Base-by-base conservation (phyloP, 129 eudicot genomes). In the Glebionis coronaria region DNA sequence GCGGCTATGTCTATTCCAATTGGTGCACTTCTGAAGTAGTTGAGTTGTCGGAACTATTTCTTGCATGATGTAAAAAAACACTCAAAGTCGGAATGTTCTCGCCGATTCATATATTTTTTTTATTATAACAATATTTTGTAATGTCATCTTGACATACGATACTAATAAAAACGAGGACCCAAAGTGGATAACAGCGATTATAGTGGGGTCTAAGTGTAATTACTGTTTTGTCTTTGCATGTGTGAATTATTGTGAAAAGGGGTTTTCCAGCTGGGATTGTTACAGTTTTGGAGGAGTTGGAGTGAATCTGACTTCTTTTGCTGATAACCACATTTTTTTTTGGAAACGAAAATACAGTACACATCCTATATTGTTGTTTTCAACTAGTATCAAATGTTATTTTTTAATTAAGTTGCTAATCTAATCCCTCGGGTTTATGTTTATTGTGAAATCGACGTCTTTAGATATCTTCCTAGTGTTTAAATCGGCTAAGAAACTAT, bases 261-360 rank as follows among this genome's bases (percentile, higher is more conserved):
- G 68, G 59, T 20, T 69, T 75, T 75, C 79, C 74, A 75, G 79
- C 79, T 75, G 79, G 74, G 25, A 75, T 75, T 75, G 63, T 75
- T 76, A 75, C 74, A 75, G 74, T 75, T 49, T 67, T 75, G 74
- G 44, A 68, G 70, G 75, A 75, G 80, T 68, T 75, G 65, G 70
- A 75, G 80, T 68, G 80, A 75, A 75, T 75, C 80, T 75, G 70
- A 68, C 65, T 51, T 75, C 61, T 68, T 35, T 44, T 68, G 63
- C 69, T 68, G 80, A 68, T 68, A 68, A 52, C 70, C 70, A 75
- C 65, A 52, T 51, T 14, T 35, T 69, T 45, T 55, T 66, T 73
- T 54, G 78, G 78, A 73, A 73, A 64, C n/a, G 16, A 64, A 64
- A 64, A 42, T 16, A n/a, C n/a, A 60, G 69, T 75, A 67, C 79